These are phyloP conservation scores for Cutaneotrichosporon arboriforme DNA, from an alignment of 1,284 basidiomycete species.

Conservation along the genomic window DNA sequence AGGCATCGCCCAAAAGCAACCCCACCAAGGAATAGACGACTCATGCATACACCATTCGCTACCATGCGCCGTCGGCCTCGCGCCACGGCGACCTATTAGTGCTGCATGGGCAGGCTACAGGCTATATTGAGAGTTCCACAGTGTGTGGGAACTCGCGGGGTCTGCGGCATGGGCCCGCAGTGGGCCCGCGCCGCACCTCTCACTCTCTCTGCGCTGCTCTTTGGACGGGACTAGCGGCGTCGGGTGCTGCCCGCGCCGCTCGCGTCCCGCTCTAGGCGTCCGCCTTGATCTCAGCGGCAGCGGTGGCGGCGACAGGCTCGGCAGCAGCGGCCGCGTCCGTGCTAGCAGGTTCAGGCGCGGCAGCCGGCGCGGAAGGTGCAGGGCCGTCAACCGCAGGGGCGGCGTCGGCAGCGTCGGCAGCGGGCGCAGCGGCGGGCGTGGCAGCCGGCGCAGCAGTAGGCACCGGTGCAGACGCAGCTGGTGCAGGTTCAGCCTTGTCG, in stretches of 20 bases:
- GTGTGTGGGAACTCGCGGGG: too few relatives aligned
- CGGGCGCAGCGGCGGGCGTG: slow-evolving; percentile 5
- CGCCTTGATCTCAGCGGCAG: slow-evolving; percentile 11
- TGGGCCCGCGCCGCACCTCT: too few relatives aligned
- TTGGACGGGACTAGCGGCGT: slow-evolving; percentile 1
- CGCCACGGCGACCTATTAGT: too few relatives aligned
- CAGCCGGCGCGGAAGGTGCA: too few relatives aligned
- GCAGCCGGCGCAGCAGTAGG: too few relatives aligned
- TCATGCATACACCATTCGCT: slow-evolving; percentile 7
- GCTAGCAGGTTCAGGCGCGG: slow-evolving; percentile 8
- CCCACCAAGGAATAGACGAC: slow-evolving; percentile 1
- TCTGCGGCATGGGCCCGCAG: too few relatives aligned
- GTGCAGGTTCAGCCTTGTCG: slow-evolving; percentile 3
- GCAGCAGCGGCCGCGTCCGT: slow-evolving; percentile 15
- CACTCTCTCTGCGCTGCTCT: too few relatives aligned
- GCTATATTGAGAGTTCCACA: too few relatives aligned
- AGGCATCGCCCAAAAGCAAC: slow-evolving; percentile 4
- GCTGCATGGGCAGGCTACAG: neutral
- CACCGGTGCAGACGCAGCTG: too few relatives aligned
- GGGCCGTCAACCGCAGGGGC: too few relatives aligned
- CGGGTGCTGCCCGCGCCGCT: neutral
- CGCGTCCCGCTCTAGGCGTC: neutral
- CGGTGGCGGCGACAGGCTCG: too few relatives aligned
- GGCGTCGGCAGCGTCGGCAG: too few relatives aligned
- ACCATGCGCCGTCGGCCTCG: neutral